Evolutionary conservation across 345 rosid species (phyloP).

Genomic region (Kernera saxatilis): DNA sequence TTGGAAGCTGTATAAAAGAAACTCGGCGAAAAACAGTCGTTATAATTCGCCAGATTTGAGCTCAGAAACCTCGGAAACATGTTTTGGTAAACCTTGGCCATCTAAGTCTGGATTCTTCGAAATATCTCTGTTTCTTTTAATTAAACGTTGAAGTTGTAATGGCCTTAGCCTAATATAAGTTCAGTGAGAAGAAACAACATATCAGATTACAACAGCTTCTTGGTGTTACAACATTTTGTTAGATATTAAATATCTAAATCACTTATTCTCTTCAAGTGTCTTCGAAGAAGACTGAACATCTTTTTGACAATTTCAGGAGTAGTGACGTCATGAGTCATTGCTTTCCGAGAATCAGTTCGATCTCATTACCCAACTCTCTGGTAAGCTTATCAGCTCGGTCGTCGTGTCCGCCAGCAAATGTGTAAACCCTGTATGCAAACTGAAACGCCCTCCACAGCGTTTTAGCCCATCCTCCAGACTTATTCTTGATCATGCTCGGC

Average conservation of each 20-base stretch:
- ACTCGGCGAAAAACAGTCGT: not conserved
- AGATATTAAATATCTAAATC: not conserved
- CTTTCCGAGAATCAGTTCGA: conserved; percentile 40
- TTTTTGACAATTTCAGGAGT: conserved; percentile 1
- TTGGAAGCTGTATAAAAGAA: not conserved
- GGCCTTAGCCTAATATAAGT: not conserved
- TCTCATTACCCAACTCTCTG: conserved; percentile 64
- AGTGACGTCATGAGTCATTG: conserved; percentile 11
- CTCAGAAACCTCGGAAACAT: no score
- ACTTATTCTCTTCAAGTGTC: not conserved
- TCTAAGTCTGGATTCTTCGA: not conserved
- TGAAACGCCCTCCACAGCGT: conserved; percentile 82
- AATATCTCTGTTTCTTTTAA: not conserved
- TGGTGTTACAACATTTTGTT: conserved; percentile 21
- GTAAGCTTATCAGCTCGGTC: conserved; percentile 77
- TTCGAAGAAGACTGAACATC: not conserved
- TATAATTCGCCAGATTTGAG: no score
- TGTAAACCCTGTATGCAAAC: conserved; percentile 67
- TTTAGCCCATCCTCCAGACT: conserved; percentile 29
- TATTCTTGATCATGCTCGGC: conserved; percentile 21
- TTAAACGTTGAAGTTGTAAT: not conserved
- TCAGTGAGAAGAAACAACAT: not conserved
- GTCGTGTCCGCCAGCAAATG: conserved; percentile 85
- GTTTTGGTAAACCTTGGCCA: not conserved
- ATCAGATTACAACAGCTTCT: conserved; percentile 5